Evolutionary conservation across 1,139 yeast species (phyloP).

Genomic region (Magnusiomyces tetraspermus): DNA sequence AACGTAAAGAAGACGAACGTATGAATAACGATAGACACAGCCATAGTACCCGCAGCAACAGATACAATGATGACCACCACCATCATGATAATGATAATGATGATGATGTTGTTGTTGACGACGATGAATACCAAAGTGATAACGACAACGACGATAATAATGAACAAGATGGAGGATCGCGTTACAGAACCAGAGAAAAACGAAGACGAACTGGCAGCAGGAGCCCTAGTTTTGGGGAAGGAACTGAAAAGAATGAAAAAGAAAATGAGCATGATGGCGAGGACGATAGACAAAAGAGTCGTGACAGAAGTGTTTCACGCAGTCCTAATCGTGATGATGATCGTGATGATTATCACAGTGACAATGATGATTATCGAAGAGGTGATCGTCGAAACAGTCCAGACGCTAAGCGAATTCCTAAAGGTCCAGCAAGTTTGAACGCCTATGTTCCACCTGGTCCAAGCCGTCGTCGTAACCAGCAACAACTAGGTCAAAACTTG

Average conservation of each 20-base stretch:
- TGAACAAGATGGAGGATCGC: neutral
- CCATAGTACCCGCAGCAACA: neutral
- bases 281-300: too few relatives aligned
- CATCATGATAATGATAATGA: neutral
- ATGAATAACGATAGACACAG: neutral
- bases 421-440: neutral
- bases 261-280: too few relatives aligned
- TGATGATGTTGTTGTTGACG: constrained; percentile 2
- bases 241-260: neutral
- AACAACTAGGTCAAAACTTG: too few relatives aligned
- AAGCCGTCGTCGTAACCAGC: neutral
- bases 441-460: neutral
- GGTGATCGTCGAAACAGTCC: neutral
- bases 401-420: neutral
- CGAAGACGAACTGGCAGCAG: neutral
- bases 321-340: constrained; percentile 1
- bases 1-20: neutral
- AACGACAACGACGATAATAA: constrained; percentile 7
- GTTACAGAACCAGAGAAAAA: neutral
- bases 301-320: too few relatives aligned
- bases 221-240: neutral
- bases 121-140: constrained; percentile 2
- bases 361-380: neutral
- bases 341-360: neutral
- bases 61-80: neutral